These are phyloP conservation scores for Austroboletus novae-zelandiae DNA, from an alignment of 1,284 basidiomycete genomes.

Conservation along the genomic window DNA sequence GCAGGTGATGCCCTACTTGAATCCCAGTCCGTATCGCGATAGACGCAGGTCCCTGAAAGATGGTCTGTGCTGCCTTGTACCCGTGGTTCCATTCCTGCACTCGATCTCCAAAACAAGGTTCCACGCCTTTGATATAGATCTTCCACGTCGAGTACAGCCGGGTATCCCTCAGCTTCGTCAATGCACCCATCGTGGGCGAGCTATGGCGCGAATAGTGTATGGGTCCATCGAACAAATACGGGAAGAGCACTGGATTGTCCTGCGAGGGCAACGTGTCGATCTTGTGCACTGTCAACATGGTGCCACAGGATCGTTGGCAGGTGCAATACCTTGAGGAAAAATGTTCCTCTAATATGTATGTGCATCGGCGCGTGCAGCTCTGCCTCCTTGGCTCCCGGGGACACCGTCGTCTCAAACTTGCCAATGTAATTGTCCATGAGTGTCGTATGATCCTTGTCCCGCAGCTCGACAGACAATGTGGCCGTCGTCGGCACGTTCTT, in stretches of 20 bases:
- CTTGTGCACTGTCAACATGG: slow-evolving; percentile 30
- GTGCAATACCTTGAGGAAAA: slow-evolving; percentile 60
- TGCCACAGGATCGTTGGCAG: neutral
- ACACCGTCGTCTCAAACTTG: slow-evolving; percentile 52
- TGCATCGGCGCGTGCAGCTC: slow-evolving; percentile 54
- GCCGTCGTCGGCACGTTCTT: slow-evolving; percentile 69
- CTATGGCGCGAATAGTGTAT: slow-evolving; percentile 67
- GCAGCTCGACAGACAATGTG: slow-evolving; percentile 51
- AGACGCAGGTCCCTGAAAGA: slow-evolving; percentile 62
- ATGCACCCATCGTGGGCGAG: slow-evolving; percentile 62
- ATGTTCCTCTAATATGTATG: slow-evolving; percentile 52
- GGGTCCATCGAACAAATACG: slow-evolving; percentile 71
- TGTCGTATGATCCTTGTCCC: slow-evolving; percentile 64
- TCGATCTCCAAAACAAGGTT: slow-evolving; percentile 55
- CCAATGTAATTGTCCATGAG: slow-evolving; percentile 65
- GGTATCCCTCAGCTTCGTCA: slow-evolving; percentile 58
- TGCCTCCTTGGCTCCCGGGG: slow-evolving; percentile 57
- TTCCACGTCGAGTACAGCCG: slow-evolving; percentile 82
- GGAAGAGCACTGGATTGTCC: slow-evolving; percentile 37
- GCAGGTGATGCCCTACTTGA: slow-evolving; percentile 65
- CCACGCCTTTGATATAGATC: slow-evolving; percentile 62
- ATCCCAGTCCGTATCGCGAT: slow-evolving; percentile 64
- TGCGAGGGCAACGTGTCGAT: slow-evolving; percentile 41
- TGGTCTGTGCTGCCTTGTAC: slow-evolving; percentile 67
- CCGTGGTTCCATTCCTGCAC: slow-evolving; percentile 63